Base-by-base conservation (phyloP, 2,329 filamentous ascomycete species). In the Pseudonectria buxi region DNA sequence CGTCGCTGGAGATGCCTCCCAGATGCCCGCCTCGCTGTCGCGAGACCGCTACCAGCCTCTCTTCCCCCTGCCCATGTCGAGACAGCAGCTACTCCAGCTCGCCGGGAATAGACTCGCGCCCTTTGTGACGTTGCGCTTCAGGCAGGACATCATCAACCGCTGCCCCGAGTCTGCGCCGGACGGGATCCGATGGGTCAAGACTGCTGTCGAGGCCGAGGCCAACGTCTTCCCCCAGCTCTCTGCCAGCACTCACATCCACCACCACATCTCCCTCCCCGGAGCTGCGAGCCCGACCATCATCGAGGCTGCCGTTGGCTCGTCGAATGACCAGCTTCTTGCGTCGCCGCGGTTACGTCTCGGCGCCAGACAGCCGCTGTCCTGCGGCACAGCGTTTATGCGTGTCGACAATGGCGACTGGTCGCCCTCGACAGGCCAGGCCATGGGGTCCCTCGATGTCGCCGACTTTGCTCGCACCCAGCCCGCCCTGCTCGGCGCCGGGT, bases 351-450 rank as follows among this genome's bases (percentile, higher is more conserved):
- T 58, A 10, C 53, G 56, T 7, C 37, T 62, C 6, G 62, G 59
- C 3, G 37, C 63, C 5, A 57, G 61, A 32, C 54, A 57, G 14
- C 53, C 53, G 7, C 39, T 63, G 2, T 53, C 51, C 1, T 40
- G 47, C 11, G 65, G 65, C 6, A 59, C 54, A 0, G 54, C 51
- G 10, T 68, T 67, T 30, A 32, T 62, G 25, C 56, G 62, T 15
- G 54, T 55, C 4, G 67, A 71, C 43, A 67, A 57, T 26, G 67
- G 67, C 4, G 59, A 65, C 32, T 68, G 64, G 63, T 44, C 38
- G 9, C 33, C 53, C 6, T 49, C 46, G 0, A 46, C 54, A 4
- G 43, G 32, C 7, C 36, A 58, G 28, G 53, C 58, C n/a, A n/a
- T n/a, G n/a, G n/a, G n/a, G 22, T 58, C 54, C 40, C 50, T 55